Conservation (phyloP, 2,329 filamentous ascomycete species). For the Phaeosphaeria sp. region DNA sequence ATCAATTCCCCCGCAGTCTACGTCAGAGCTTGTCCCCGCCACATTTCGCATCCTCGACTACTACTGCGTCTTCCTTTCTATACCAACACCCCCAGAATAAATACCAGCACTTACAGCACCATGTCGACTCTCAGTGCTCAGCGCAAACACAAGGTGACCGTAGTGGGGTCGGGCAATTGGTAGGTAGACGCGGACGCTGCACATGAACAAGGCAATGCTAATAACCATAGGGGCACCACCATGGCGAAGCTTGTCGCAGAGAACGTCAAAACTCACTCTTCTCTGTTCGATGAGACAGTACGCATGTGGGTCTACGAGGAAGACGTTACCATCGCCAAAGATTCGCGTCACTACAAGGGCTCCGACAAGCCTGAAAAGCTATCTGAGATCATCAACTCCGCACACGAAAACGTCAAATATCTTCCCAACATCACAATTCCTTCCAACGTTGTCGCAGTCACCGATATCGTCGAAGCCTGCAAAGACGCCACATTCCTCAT, state of each 20-base stretch:
- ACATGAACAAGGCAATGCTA: constrained; percentile 6
- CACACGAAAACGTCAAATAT: constrained; percentile 98
- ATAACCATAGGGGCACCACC: constrained; percentile 79
- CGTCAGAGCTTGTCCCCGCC: constrained; percentile 28
- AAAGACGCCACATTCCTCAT: constrained; percentile 85
- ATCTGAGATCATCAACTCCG: constrained; percentile 85
- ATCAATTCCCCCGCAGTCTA: constrained; percentile 17
- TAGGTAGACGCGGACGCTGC: constrained; percentile 47
- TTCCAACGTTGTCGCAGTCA: constrained; percentile 81
- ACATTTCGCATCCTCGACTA: constrained; percentile 10
- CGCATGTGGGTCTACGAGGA: constrained; percentile 99
- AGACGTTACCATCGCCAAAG: constrained; percentile 74
- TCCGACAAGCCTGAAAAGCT: constrained; percentile 78
- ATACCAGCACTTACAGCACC: constrained; percentile 20
- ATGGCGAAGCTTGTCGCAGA: constrained; percentile 97
- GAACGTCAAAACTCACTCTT: constrained; percentile 78
- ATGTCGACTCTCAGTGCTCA: constrained; percentile 60
- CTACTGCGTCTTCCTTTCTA: constrained; percentile 11
- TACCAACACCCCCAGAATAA: constrained; percentile 5
- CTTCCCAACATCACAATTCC: constrained; percentile 87
- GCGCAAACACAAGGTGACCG: constrained; percentile 89
- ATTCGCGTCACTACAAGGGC: constrained; percentile 75
- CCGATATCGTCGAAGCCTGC: constrained; percentile 79
- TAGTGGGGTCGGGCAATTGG: constrained; percentile 98
- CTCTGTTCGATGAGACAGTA: constrained; percentile 85